Evolutionary conservation across 2,329 filamentous ascomycete genomes (phyloP), one percentile per base, ranked within the genome.

Genomic region (Claviceps spartinae): DNA sequence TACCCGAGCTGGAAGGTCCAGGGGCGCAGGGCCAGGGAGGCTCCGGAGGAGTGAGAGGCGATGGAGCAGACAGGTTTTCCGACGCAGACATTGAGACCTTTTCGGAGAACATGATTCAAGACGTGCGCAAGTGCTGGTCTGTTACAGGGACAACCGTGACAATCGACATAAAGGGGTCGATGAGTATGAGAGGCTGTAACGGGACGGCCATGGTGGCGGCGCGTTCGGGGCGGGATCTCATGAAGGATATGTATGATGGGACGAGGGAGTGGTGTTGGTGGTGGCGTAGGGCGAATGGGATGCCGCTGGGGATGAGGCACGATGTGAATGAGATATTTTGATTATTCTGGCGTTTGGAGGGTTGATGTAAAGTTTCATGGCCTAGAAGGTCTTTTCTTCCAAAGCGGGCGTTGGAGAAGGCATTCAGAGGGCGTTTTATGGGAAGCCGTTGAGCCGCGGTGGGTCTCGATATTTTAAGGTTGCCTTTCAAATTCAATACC

Each of bases 51-150:
- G 30, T 34, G 9, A 6, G 11, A 24, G 11, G 41, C 49, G 48
- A 50, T 55, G 36, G 54, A 6, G 37, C 8, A n/a, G 43, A 30
- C 14, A 16, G 8, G 16, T 9, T 24, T 6, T 16, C 42, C 7
- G 43, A 67, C 36, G 52, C 64, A 2, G 62, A 71, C 26, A 60
- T 72, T 8, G 59, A 63, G 34, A 65, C 55, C 43, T 77, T 78
- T 52, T 62, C 64, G 6, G 64, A 66, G 16, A 67, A 68, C 48
- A 72, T 78, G 40, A 51, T 67, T 5, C 63, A 67, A 8, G 74
- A 78, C 43, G 67, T 77, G 11, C 61, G 62, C 4, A 67, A 65
- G 45, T 72, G 69, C 43, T 78, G 76, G 76, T 53, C 66, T 7
- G 58, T 63, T 1, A 60, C 61, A 3, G 60, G 57, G 3, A 57